These are phyloP conservation scores for Citrus sp. DNA, from an alignment of 345 rosid species.

Conservation along the genomic window DNA sequence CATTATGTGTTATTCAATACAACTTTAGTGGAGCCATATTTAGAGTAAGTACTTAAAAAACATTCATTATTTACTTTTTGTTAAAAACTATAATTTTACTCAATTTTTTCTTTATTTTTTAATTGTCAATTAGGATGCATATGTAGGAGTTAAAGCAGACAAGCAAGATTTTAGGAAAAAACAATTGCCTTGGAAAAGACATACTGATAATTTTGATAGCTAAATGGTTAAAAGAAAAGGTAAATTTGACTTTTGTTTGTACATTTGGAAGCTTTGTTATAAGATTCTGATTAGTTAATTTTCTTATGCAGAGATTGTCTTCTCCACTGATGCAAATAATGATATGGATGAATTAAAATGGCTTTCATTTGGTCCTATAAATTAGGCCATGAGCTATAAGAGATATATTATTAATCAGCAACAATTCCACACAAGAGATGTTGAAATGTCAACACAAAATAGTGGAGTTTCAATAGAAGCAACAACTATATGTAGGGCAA, in stretches of 20 bases:
- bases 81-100: background rate
- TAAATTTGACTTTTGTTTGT: background rate
- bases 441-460: background rate
- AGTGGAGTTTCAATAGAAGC: background rate
- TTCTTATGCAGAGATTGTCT: too few relatives aligned
- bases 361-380: background rate
- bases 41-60: too few relatives aligned
- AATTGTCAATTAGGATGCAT: background rate
- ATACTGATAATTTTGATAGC: background rate
- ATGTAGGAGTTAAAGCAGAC: background rate
- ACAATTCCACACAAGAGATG: background rate
- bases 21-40: background rate
- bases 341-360: background rate
- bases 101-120: background rate
- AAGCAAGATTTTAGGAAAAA: background rate
- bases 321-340: background rate
- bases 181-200: background rate
- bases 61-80: background rate
- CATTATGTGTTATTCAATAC: background rate
- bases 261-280: too few relatives aligned
- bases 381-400: background rate
- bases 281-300: too few relatives aligned
- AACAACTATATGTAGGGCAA: background rate
- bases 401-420: background rate
- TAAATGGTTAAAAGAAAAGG: background rate